These are phyloP conservation scores for Linderniella brevidens DNA, from an alignment of 257 asterid species.

Conservation along the genomic window DNA sequence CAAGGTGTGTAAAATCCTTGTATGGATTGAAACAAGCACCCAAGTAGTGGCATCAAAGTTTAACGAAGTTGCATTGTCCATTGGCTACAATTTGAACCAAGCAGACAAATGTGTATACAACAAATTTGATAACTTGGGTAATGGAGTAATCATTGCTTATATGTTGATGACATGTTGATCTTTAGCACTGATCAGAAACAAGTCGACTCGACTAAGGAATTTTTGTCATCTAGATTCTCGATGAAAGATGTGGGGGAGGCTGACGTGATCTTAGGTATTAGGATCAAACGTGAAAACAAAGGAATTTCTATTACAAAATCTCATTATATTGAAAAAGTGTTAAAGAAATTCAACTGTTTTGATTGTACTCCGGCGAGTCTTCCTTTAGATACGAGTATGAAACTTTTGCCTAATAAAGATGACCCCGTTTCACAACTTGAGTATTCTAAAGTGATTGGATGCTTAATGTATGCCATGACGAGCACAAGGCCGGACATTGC, in stretches of 20 bases:
- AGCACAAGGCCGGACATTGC: background rate
- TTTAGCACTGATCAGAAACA: background rate
- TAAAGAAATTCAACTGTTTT: background rate
- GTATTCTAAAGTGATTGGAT: background rate
- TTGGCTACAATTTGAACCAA: background rate
- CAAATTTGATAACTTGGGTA: background rate
- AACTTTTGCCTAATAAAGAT: background rate
- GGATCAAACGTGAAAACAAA: background rate
- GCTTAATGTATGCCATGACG: conserved; percentile 4
- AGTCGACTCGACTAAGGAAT: background rate
- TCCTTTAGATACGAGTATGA: background rate
- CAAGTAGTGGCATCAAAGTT: conserved; percentile 1
- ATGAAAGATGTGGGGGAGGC: conserved; percentile 4
- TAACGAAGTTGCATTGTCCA: background rate
- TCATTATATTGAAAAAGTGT: background rate
- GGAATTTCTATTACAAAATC: background rate
- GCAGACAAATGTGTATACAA: background rate
- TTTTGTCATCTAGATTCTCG: background rate
- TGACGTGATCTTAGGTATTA: background rate
- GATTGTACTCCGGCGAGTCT: background rate
- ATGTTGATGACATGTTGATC: background rate
- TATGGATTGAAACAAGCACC: background rate
- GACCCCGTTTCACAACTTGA: background rate
- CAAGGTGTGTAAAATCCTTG: conserved; percentile 2
- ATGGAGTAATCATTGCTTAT: background rate